Evolutionary conservation across 2,329 filamentous ascomycete species (phyloP).

Genomic region (Pleurostoma richardsiae): DNA sequence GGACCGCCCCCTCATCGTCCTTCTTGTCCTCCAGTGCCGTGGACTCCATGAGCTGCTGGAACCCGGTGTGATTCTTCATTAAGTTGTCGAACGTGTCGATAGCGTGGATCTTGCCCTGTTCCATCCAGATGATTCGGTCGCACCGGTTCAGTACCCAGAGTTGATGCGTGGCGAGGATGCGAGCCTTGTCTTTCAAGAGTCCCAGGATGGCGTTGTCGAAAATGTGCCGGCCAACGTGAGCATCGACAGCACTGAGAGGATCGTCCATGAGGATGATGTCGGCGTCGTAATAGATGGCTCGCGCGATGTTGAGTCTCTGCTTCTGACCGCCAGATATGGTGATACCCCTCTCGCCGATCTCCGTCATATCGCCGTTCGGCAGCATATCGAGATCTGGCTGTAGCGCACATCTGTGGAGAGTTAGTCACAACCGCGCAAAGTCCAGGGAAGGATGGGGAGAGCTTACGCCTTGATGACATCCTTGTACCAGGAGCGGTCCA

Average conservation of each 20-base stretch:
- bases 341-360: conserved; percentile 93
- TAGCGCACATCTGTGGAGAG: conserved; percentile 61
- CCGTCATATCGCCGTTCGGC: conserved; percentile 81
- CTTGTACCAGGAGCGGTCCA: conserved; percentile 74
- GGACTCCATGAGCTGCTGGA: conserved; percentile 80
- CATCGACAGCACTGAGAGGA: conserved; percentile 25
- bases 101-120: conserved; percentile 56
- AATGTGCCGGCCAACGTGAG: conserved; percentile 32
- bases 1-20: conserved; percentile 42
- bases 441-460: not conserved
- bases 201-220: conserved; percentile 68
- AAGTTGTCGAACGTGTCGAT: conserved; percentile 62
- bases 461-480: conserved; percentile 72
- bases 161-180: conserved; percentile 66
- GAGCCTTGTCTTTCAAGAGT: conserved; percentile 58
- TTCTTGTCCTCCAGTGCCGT: conserved; percentile 68
- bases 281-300: conserved; percentile 37
- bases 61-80: conserved; percentile 60
- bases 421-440: conserved; percentile 1
- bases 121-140: conserved; percentile 63
- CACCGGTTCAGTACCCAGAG: conserved; percentile 62
- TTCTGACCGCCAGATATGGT: conserved; percentile 97
- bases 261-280: conserved; percentile 26
- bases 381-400: conserved; percentile 86
- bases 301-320: conserved; percentile 88